Percentiles rank a stretch among this genome's conserved stretches.
Conservation (phyloP, 371 early-diverging fungal species). For the Haplosporangium sp. region DNA sequence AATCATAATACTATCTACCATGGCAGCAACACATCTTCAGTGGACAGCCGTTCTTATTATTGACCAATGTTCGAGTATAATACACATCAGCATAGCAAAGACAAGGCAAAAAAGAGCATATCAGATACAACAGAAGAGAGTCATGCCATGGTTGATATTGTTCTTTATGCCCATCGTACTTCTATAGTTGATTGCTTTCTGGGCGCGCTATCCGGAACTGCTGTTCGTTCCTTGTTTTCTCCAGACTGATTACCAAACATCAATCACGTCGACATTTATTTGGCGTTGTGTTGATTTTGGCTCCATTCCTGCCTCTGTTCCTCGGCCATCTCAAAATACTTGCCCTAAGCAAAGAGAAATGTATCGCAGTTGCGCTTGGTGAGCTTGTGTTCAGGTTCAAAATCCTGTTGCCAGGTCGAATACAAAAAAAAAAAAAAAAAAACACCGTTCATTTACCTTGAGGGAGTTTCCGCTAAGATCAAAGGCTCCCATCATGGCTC, state of each 20-base stretch:
- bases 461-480: constrained; percentile 74
- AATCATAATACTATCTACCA: too few relatives aligned
- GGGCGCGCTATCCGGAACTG: neutral
- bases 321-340: constrained; percentile 58
- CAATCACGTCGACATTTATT: constrained; percentile 12
- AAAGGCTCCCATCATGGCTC: constrained; percentile 76
- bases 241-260: neutral
- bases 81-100: too few relatives aligned
- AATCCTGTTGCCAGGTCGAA: too few relatives aligned
- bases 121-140: too few relatives aligned
- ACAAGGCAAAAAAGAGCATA: too few relatives aligned
- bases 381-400: too few relatives aligned
- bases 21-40: too few relatives aligned
- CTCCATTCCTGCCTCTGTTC: constrained; percentile 64
- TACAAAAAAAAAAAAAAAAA: neutral
- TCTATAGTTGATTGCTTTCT: neutral
- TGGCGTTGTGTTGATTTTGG: constrained; percentile 45
- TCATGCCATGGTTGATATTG: too few relatives aligned
- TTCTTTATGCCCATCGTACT: too few relatives aligned
- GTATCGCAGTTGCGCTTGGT: too few relatives aligned
- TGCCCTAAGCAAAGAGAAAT: constrained; percentile 47
- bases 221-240: neutral
- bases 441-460: constrained; percentile 48
- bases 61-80: too few relatives aligned
- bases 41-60: too few relatives aligned